Conservation (phyloP, 495 filamentous ascomycete species). For the Xanthoparmelia taractica region DNA sequence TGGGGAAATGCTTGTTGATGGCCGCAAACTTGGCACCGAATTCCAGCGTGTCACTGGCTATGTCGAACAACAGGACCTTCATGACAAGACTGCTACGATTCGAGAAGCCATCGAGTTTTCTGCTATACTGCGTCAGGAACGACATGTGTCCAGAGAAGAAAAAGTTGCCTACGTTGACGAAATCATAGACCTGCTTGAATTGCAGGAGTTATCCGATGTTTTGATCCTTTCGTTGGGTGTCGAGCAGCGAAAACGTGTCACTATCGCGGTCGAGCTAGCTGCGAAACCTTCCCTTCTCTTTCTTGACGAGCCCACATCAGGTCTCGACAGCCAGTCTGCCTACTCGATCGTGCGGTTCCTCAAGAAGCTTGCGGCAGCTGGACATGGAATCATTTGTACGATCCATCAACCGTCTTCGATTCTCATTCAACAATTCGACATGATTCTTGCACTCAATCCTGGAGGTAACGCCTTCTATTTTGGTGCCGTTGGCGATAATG, state of each 20-base stretch:
- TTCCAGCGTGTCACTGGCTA: constrained; percentile 81
- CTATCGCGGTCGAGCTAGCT: constrained; percentile 87
- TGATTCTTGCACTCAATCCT: constrained; percentile 61
- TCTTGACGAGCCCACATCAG: constrained; percentile 74
- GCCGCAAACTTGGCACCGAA: constrained; percentile 53
- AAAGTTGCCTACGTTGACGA: constrained; percentile 55
- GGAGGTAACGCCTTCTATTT: constrained; percentile 71
- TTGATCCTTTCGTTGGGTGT: constrained; percentile 51
- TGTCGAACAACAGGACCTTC: constrained; percentile 81
- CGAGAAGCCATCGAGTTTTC: constrained; percentile 62
- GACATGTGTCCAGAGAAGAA: constrained; percentile 40
- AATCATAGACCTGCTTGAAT: constrained; percentile 53
- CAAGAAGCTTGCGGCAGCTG: constrained; percentile 69
- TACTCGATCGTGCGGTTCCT: constrained; percentile 77
- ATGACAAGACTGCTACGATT: constrained; percentile 59
- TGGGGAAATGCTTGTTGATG: constrained; percentile 75
- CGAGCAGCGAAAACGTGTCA: constrained; percentile 65
- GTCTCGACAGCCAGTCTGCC: constrained; percentile 79
- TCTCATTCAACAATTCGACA: constrained; percentile 69
- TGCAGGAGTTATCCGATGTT: constrained; percentile 49
- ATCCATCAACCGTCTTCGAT: constrained; percentile 73
- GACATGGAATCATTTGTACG: constrained; percentile 71
- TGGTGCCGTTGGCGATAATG: constrained; percentile 60
- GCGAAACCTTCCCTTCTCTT: constrained; percentile 79
- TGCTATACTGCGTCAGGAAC: constrained; percentile 54